phyloP scores from a whole-genome alignment of 2,329 filamentous ascomycete genomes.

The Aspergillus proliferans region DNA sequence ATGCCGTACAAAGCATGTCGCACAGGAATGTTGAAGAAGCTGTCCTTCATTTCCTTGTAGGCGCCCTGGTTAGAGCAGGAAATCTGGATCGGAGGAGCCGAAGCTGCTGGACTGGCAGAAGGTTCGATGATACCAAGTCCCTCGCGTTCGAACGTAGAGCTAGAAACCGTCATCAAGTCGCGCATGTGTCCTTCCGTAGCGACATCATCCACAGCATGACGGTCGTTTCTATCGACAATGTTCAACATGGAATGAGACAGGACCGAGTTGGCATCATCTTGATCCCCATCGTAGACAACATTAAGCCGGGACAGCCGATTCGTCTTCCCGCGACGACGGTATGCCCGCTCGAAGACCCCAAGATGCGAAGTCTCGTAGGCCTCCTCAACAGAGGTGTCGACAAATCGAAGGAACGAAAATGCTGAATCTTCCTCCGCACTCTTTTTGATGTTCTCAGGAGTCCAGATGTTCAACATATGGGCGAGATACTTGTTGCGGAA shows the following conservation, averaged over 20 bases:
- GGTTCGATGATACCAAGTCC: constrained; percentile 75
- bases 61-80: constrained; percentile 63
- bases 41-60: constrained; percentile 57
- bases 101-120: constrained; percentile 68
- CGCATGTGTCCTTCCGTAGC: constrained; percentile 66
- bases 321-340: constrained; percentile 47
- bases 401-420: constrained; percentile 88
- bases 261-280: constrained; percentile 56
- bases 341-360: constrained; percentile 67
- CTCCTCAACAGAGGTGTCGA: constrained; percentile 68
- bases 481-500: constrained; percentile 71
- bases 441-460: constrained; percentile 66
- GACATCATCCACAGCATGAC: constrained; percentile 61
- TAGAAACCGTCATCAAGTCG: constrained; percentile 73
- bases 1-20: constrained; percentile 68
- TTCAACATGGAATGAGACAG: constrained; percentile 76
- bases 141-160: constrained; percentile 57
- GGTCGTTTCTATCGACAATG: constrained; percentile 65
- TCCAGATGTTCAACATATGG: constrained; percentile 87
- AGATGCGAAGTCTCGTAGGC: constrained; percentile 62
- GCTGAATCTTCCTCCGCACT: constrained; percentile 56
- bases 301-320: constrained; percentile 61
- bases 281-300: constrained; percentile 61
- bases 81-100: constrained; percentile 80
- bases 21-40: constrained; percentile 71